phyloP scores from a whole-genome alignment of 768 basidiomycete genomes.

The Tephrocybe sp. region DNA sequence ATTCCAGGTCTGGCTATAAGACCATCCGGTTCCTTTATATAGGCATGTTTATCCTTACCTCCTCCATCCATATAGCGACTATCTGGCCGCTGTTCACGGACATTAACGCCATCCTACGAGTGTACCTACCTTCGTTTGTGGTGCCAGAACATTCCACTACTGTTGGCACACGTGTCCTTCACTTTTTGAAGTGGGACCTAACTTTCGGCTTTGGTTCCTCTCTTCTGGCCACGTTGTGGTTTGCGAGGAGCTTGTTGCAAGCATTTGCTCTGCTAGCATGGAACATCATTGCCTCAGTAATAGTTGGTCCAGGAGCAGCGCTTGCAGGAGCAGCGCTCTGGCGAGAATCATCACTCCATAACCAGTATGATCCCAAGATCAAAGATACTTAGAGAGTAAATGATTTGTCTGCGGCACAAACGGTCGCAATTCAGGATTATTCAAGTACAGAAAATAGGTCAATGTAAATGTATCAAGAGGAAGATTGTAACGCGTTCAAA shows the following conservation, averaged over 20 bases:
- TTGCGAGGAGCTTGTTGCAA: conserved; percentile 32
- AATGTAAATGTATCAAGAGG: background rate
- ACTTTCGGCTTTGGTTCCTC: conserved; percentile 36
- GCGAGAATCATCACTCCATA: conserved; percentile 36
- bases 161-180: conserved; percentile 27
- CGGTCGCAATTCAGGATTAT: background rate
- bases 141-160: conserved; percentile 24
- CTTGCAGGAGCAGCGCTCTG: conserved; percentile 45
- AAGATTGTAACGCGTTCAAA: background rate
- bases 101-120: conserved; percentile 24
- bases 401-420: no score
- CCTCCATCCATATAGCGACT: conserved; percentile 39
- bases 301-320: conserved; percentile 52
- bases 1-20: conserved; percentile 33
- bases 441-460: background rate
- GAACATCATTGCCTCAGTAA: conserved; percentile 38
- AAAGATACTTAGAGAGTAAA: no score
- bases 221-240: conserved; percentile 49
- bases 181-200: conserved; percentile 54
- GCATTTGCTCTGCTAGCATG: conserved; percentile 36
- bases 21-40: conserved; percentile 38
- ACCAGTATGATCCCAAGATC: background rate
- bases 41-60: conserved; percentile 36
- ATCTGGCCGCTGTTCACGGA: conserved; percentile 35
- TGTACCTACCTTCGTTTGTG: conserved; percentile 36